Base-by-base conservation (phyloP, 148 eudicot species). In the Vaccinium corymbosum region DNA sequence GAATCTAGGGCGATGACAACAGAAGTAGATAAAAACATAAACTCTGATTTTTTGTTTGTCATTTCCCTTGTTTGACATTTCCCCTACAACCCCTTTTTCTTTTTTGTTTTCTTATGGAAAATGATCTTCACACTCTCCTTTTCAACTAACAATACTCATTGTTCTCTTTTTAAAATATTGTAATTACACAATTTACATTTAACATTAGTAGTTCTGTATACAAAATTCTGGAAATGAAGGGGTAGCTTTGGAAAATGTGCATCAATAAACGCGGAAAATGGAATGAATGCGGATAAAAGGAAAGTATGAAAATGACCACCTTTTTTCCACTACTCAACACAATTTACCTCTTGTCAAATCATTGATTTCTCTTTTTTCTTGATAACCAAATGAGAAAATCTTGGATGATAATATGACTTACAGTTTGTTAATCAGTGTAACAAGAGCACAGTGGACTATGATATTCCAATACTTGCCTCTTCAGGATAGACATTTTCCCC, bases 401-500 rank as follows among this genome's bases (percentile, higher is more conserved):
- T 25, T 25, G 22, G 38, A 22, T 50, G 25, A 77, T 11, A 76
- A n/a, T 4, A 19, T 25, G 52, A 15, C n/a, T 77, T 77, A 38
- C 16, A 10, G 25, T 51, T 77, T 77, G 38, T 25, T 16, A 9
- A 64, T 25, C 1, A 64, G 38, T 11, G 50, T 59, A 17, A n/a
- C 9, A 35, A 48, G 42, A 52, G 6, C 66, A 59, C 0, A 79
- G 53, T 19, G 38, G 10, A 22, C 55, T 50, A n/a, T 76, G 46
- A 64, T 52, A 51, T 53, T 16, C 38, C 48, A 11, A 84, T 14
- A 35, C 79, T 66, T 88, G 91, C 97, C 98, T 97, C 97, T 89
- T 94, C 97, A 53, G 99, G 99, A 77, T 97, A 97, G 17, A 97
- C 90, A 86, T 93, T 97, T 81, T 94, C 97, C 52, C 99, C 99